Evolutionary conservation across 768 basidiomycete genomes (phyloP), one percentile per base, ranked within the genome.

Genomic region (Wakefieldia striispora): DNA sequence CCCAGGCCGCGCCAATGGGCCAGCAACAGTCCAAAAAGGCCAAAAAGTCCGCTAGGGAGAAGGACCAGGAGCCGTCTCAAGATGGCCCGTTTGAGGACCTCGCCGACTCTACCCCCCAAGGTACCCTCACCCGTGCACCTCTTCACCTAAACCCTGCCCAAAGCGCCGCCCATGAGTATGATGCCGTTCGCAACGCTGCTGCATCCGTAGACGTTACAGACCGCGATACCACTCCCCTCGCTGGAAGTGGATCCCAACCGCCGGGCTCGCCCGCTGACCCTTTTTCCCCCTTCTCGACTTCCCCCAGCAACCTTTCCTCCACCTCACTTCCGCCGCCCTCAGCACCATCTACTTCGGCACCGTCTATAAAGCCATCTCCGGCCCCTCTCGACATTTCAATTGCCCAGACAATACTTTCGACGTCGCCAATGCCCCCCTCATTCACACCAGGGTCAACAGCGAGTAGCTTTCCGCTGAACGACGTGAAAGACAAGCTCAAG

Each of bases 1-100:
- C 73, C 34, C 67, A 68, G 64, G 68, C 73, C 56, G 66, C 74
- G 51, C 76, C 73, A 61, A 89, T 90, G 86, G 88, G 89, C 72
- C 88, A 90, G 68, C 85, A 87, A 72, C 81, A 83, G 63, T 91
- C 88, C 57, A 90, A 86, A 77, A 89, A 85, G 78, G 71, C 79
- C 59, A 86, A 81, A 78, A 88, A 85, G 72, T 69, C 72, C 45
- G 69, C 72, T 50, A 88, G 83, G 70, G 88, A 89, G 68, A 82
- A 81, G 70, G 84, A 83, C 58, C 79, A 74, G 64, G 79, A 84
- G 38, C 54, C 69, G 36, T 56, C 70, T 26, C 68, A 72, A 41
- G 78, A 79, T 56, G 55, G 70, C 20, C 61, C 69, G 27, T 58
- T 66, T 33, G 76, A 80, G 53, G 77, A 78, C 52, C 41, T 55